These are phyloP conservation scores for Fraxinus pennsylvanica DNA, from an alignment of 257 asterid species.

Conservation along the genomic window DNA sequence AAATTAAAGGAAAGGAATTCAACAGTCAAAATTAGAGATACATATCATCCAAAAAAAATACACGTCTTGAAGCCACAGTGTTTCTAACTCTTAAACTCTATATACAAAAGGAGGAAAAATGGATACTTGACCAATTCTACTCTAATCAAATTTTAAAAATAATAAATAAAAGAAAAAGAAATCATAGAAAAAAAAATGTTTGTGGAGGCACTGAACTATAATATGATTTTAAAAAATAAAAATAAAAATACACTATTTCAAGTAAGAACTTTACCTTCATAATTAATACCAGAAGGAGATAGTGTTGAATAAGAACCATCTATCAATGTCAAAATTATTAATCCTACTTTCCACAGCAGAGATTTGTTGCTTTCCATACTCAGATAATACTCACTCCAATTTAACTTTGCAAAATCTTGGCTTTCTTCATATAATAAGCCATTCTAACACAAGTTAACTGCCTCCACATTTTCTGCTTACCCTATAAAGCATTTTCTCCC, in stretches of 20 bases:
- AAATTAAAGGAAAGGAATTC: conserved; percentile 13
- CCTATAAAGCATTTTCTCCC: conserved; percentile 33
- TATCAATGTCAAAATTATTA: conserved; percentile 52
- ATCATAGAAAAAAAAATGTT: conserved; percentile 11
- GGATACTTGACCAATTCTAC: neutral
- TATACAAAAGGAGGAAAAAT: conserved; percentile 13
- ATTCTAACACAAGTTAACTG: conserved; percentile 25
- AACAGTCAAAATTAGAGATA: neutral
- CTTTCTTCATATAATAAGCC: conserved; percentile 35
- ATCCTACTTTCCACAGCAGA: conserved; percentile 42
- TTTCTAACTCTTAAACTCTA: neutral
- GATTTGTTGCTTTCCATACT: conserved; percentile 53
- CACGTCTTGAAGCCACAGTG: neutral
- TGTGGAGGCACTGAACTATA: conserved; percentile 29
- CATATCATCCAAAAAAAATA: neutral
- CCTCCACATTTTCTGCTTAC: conserved; percentile 26
- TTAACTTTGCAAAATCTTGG: conserved; percentile 34
- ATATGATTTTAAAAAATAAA: neutral
- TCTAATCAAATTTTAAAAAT: too few species aligned
- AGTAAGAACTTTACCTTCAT: conserved; percentile 72
- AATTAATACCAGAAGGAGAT: conserved; percentile 93
- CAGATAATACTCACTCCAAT: conserved; percentile 29
- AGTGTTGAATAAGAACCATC: conserved; percentile 69
- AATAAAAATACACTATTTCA: conserved; percentile 6
- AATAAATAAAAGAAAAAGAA: neutral